Evolutionary conservation across 2,329 filamentous ascomycete species (phyloP), one percentile per base, ranked within the genome.

Genomic region (Fusarium continuum): DNA sequence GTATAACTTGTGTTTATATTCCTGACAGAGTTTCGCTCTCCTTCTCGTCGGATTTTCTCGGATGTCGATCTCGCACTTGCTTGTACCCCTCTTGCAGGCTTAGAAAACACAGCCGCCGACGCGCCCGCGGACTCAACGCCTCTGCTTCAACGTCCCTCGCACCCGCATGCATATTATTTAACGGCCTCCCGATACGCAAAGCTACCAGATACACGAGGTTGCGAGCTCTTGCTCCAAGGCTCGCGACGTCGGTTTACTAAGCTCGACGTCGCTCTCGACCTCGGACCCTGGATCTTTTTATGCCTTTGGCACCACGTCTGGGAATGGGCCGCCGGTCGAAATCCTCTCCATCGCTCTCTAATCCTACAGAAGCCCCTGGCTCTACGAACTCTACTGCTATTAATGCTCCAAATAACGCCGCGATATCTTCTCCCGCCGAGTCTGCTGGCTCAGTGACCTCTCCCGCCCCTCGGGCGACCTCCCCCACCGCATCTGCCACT

Each of bases 361-460:
- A 74, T 75, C 75, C 79, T 70, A 75, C 76, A 68, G 71, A 76
- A 72, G 75, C 74, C 70, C 74, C 77, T 72, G 72, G 72, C 55
- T 28, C 56, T 29, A 28, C 57, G 43, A 52, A 61, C 49, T 53
- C 74, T 65, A 68, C 74, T 70, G 74, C 77, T 77, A 78, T 79
- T 68, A 64, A 70, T 68, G 72, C 70, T 73, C 76, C 77, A 67
- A 74, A 76, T 69, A 55, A 61, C 28, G 69, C 73, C 72, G 74
- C 75, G 71, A 74, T 75, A 71, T 71, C 73, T 65, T 55, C 59
- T 20, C 44, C 62, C 39, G 49, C 46, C 55, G 59, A 74, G 66
- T 68, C 75, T 72, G 75, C 78, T 72, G 76, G 78, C 68, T 70
- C 74, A 67, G 75, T 77, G 55, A 71, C 64, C 16, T 52, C 69